phyloP scores from a whole-genome alignment of 2,329 filamentous ascomycete genomes.

The Alternaria alternata region DNA sequence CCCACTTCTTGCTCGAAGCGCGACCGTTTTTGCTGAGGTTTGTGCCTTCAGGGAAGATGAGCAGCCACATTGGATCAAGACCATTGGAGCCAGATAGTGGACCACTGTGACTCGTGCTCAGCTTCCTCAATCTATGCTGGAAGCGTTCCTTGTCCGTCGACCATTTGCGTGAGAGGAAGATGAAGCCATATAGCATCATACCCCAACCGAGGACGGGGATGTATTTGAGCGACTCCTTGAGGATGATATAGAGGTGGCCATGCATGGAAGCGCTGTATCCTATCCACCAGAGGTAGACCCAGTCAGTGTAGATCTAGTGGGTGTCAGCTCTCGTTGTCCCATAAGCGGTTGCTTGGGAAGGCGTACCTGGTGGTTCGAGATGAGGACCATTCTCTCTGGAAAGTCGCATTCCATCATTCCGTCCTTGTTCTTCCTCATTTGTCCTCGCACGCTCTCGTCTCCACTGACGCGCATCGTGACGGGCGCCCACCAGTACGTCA shows the following conservation, averaged over 20 bases:
- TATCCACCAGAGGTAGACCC: constrained; percentile 94
- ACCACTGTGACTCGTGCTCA: constrained; percentile 61
- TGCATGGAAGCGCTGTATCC: constrained; percentile 82
- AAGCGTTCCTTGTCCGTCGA: constrained; percentile 77
- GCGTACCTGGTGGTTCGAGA: constrained; percentile 79
- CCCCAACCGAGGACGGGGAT: constrained; percentile 82
- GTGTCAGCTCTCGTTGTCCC: constrained; percentile 18
- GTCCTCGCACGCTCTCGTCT: constrained; percentile 77
- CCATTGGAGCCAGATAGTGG: constrained; percentile 55
- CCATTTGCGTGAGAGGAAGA: constrained; percentile 95
- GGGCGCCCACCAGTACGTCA: constrained; percentile 86
- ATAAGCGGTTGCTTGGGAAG: too few relatives aligned
- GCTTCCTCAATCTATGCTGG: constrained; percentile 75
- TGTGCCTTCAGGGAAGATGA: constrained; percentile 88
- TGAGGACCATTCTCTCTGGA: constrained; percentile 79
- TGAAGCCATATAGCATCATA: constrained; percentile 88
- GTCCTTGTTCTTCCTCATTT: constrained; percentile 72
- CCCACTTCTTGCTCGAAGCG: constrained; percentile 74
- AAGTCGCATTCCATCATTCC: constrained; percentile 79
- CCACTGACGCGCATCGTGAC: constrained; percentile 82
- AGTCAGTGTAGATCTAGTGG: constrained; percentile 80
- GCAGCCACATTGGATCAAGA: constrained; percentile 84
- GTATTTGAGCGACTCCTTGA: constrained; percentile 85
- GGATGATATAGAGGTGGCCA: constrained; percentile 87
- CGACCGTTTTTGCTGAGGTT: constrained; percentile 80